phyloP scores from a whole-genome alignment of 257 asterid genomes.

The Nicotiana paniculata region DNA sequence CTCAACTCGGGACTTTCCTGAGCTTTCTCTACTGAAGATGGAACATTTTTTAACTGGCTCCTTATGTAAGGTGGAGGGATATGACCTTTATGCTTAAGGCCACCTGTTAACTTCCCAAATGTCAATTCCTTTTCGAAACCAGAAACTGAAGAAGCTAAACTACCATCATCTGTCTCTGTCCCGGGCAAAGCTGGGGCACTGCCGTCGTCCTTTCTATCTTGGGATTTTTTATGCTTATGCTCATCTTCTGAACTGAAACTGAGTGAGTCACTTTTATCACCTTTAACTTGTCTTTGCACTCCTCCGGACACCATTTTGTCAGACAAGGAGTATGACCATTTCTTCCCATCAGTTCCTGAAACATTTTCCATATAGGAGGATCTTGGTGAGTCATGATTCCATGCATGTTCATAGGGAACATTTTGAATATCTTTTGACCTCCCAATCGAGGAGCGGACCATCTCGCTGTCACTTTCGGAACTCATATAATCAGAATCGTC shows the following conservation, averaged over 20 bases:
- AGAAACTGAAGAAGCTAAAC: constrained; percentile 16
- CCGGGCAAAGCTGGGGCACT: constrained; percentile 2
- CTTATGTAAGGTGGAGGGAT: constrained; percentile 44
- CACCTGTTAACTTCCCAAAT: constrained; percentile 78
- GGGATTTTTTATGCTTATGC: neutral
- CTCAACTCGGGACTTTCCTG: constrained; percentile 17
- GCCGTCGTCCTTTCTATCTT: constrained; percentile 3
- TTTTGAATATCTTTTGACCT: constrained; percentile 20
- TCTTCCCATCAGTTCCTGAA: constrained; percentile 21
- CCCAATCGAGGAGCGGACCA: constrained; percentile 14
- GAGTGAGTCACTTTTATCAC: constrained; percentile 12
- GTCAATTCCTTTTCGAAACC: constrained; percentile 37
- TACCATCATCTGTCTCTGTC: constrained; percentile 14
- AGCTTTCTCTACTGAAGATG: constrained; percentile 30
- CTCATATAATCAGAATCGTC: constrained; percentile 59
- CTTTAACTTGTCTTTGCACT: constrained; percentile 9
- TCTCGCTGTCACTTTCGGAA: constrained; percentile 52
- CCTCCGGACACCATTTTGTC: constrained; percentile 24
- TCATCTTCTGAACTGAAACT: constrained; percentile 4
- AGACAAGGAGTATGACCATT: constrained; percentile 25
- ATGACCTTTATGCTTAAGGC: constrained; percentile 69
- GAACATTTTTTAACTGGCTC: constrained; percentile 22
- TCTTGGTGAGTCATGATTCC: constrained; percentile 13
- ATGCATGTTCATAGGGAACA: constrained; percentile 8
- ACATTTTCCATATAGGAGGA: constrained; percentile 20